Percentiles rank a stretch among this genome's conserved stretches.
Conservation (phyloP, 768 basidiomycete species). For the Calocybe indica region DNA sequence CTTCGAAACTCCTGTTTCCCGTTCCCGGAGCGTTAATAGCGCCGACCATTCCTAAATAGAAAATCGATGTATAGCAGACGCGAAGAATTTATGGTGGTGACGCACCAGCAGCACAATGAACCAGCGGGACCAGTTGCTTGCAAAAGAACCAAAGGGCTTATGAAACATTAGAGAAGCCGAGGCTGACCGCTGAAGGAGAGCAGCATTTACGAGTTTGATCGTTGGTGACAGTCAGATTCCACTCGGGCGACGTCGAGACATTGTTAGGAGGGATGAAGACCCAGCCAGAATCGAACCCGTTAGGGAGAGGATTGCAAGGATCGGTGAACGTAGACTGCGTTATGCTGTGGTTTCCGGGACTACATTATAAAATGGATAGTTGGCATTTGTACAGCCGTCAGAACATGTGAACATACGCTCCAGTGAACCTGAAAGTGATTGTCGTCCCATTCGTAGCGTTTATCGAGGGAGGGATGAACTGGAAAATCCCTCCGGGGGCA, state of each 20-base stretch:
- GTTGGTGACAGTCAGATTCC: conserved; percentile 47
- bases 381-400: neutral
- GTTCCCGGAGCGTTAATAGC: conserved; percentile 45
- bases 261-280: conserved; percentile 28
- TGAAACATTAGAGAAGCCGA: conserved; percentile 11
- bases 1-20: conserved; percentile 34
- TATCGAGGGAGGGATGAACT: conserved; percentile 38
- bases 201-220: conserved; percentile 31
- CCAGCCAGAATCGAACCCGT: conserved; percentile 55
- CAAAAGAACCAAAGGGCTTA: conserved; percentile 57
- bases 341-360: conserved; percentile 48
- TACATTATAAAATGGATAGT: conserved; percentile 6
- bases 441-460: conserved; percentile 37
- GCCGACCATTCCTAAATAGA: conserved; percentile 37
- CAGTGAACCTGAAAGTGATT: conserved; percentile 45
- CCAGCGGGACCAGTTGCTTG: conserved; percentile 33
- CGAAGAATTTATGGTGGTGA: neutral
- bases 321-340: conserved; percentile 42
- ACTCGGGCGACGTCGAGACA: conserved; percentile 27
- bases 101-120: conserved; percentile 36
- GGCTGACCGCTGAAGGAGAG: conserved; percentile 8
- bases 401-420: conserved; percentile 24
- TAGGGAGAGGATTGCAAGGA: conserved; percentile 37
- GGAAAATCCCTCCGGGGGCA: conserved; percentile 30
- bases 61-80: neutral